Evolutionary conservation across 2,329 filamentous ascomycete species (phyloP), one percentile per base, ranked within the genome.

Genomic region (Fusarium sacchari): DNA sequence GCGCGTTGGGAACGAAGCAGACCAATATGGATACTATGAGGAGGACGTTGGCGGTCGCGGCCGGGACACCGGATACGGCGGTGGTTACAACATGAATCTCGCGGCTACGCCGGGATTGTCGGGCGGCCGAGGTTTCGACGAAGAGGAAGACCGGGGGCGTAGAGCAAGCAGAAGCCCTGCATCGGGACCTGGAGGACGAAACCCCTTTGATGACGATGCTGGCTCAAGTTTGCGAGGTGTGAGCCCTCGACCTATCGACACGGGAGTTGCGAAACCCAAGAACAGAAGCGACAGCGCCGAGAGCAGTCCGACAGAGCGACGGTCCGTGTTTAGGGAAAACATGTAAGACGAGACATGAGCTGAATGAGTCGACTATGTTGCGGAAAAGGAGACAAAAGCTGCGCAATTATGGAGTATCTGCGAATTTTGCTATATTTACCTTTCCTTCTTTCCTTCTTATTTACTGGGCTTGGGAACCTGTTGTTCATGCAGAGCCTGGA

Each of bases 171-270:
- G 81, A 71, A 83, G 80, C 79, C 86, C 81, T 73, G 82, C 79
- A 65, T 76, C 80, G 61, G 74, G 76, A 58, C 73, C 75, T 59
- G 68, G 77, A 37, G 71, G 73, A 50, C 79, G 76, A 71, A 92
- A 96, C 80, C 93, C 93, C 0, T 95, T 95, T 79, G 92, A 91
- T 60, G 93, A 94, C 59, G 87, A 89, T 36, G 89, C 88, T 9
- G 90, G 90, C 80, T 84, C 87, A 71, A 91, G 90, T 79, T 77
- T 94, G 81, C 84, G 93, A 62, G 93, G 92, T 32, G 90, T 95
- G 36, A 96, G 93, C 81, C 93, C 94, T 7, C 82, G 93, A 74
- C 94, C 94, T n/a, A 89, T 93, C 74, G 86, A 90, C 56, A 87
- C 86, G 36, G 80, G 82, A 42, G 82, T 81, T 10, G 73, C 68